These are phyloP conservation scores for Tolypocladium tropicale DNA, from an alignment of 2,329 filamentous ascomycete genomes.

Conservation along the genomic window DNA sequence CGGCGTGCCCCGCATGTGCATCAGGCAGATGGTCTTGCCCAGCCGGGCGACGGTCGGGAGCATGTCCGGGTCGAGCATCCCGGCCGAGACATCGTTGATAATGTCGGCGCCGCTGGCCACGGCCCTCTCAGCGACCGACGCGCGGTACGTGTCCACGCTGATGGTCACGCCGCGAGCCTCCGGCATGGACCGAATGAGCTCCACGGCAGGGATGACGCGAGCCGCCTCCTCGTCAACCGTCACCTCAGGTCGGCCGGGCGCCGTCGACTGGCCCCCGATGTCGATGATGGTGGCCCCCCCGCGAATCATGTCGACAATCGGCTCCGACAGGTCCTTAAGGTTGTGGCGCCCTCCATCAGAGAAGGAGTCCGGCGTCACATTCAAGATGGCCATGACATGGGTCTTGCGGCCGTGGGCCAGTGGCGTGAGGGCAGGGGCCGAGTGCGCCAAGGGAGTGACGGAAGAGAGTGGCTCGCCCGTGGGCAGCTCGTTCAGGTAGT, in stretches of 20 bases:
- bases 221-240: constrained; percentile 62
- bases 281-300: constrained; percentile 78
- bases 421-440: constrained; percentile 44
- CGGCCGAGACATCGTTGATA: constrained; percentile 89
- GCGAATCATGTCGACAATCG: constrained; percentile 51
- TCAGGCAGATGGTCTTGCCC: constrained; percentile 69
- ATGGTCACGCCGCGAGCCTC: constrained; percentile 57
- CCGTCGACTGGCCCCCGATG: constrained; percentile 86
- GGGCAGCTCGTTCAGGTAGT: constrained; percentile 51
- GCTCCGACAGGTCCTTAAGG: constrained; percentile 42
- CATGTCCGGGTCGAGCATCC: constrained; percentile 70
- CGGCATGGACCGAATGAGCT: constrained; percentile 57
- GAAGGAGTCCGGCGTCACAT: constrained; percentile 93
- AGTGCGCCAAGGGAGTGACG: constrained; percentile 42
- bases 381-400: constrained; percentile 86
- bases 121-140: constrained; percentile 67
- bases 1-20: constrained; percentile 90
- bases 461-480: constrained; percentile 42
- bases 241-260: constrained; percentile 63
- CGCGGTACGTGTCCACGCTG: constrained; percentile 88
- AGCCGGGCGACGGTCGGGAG: constrained; percentile 67
- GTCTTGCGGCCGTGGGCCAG: constrained; percentile 51
- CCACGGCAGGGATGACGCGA: constrained; percentile 71
- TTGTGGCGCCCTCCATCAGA: constrained; percentile 72
- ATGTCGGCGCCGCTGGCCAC: constrained; percentile 76